These are phyloP conservation scores for Paraphaeosphaeria sporulosa DNA, from an alignment of 2,329 filamentous ascomycete species.

Conservation along the genomic window DNA sequence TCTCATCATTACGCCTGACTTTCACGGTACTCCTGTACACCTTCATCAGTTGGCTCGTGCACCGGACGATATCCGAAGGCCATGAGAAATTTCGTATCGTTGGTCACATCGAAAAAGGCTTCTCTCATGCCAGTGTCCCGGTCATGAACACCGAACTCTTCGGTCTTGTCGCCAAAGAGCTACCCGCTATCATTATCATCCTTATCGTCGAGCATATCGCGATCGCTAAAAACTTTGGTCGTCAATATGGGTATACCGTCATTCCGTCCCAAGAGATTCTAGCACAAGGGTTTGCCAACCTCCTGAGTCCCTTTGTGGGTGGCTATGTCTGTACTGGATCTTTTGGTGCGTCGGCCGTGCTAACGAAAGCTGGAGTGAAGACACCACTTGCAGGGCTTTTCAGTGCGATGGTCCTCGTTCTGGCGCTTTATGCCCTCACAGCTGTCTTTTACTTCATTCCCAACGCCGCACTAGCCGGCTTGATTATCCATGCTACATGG, in stretches of 20 bases:
- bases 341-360: constrained; percentile 92
- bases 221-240: constrained; percentile 92
- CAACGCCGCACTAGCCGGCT: constrained; percentile 76
- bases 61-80: constrained; percentile 52
- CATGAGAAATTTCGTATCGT: constrained; percentile 71
- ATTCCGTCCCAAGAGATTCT: constrained; percentile 93
- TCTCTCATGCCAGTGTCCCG: constrained; percentile 78
- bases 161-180: constrained; percentile 69
- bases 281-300: constrained; percentile 86
- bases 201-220: constrained; percentile 94
- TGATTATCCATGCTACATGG: constrained; percentile 92
- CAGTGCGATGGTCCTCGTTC: constrained; percentile 79
- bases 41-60: constrained; percentile 83
- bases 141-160: constrained; percentile 70
- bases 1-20: constrained; percentile 84
- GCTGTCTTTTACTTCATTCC: constrained; percentile 93
- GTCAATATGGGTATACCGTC: constrained; percentile 92
- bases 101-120: constrained; percentile 79
- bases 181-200: constrained; percentile 87
- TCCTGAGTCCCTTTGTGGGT: constrained; percentile 86
- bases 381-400: constrained; percentile 89
- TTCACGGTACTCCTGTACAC: constrained; percentile 92
- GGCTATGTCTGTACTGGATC: constrained; percentile 91
- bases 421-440: constrained; percentile 86
- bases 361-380: constrained; percentile 90